A percentile compares a stretch with the other conserved stretches of the same genome.
Evolutionary conservation across 1,139 yeast genomes (phyloP).

Genomic region (Pichia sp.): DNA sequence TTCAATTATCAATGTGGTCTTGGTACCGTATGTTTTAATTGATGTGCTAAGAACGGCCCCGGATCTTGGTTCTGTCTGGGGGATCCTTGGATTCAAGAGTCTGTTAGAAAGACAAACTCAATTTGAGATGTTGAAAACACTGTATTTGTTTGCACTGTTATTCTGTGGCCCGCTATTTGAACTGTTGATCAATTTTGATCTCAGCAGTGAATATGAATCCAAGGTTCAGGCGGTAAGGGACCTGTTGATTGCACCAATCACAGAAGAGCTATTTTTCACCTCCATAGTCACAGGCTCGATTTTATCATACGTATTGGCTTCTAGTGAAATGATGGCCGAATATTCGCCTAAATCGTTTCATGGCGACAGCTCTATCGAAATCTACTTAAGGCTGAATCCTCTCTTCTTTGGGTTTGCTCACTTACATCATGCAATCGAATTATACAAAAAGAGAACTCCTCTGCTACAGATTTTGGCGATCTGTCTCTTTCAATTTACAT

Average conservation of each 20-base stretch:
- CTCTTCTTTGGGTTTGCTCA: constrained; percentile 87
- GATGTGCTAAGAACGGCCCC: constrained; percentile 11
- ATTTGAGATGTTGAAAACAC: constrained; percentile 15
- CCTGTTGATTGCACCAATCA: constrained; percentile 69
- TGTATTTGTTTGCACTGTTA: constrained; percentile 22
- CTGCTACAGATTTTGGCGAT: constrained; percentile 31
- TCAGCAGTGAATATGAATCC: constrained; percentile 12
- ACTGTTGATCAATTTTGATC: constrained; percentile 31
- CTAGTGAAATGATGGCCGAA: neutral
- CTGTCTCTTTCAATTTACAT: constrained; percentile 51
- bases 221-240: constrained; percentile 32
- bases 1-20: constrained; percentile 20
- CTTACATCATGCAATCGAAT: constrained; percentile 69
- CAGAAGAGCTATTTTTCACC: constrained; percentile 82
- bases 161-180: constrained; percentile 47
- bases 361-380: neutral
- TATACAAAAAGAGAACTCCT: constrained; percentile 26
- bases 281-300: constrained; percentile 44
- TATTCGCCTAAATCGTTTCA: constrained; percentile 8
- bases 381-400: constrained; percentile 39
- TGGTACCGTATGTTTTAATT: constrained; percentile 24
- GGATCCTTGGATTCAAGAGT: constrained; percentile 12
- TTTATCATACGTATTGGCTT: constrained; percentile 20
- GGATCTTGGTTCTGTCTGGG: constrained; percentile 1
- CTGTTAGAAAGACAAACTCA: constrained; percentile 10